Base-by-base conservation (phyloP, 805 yeast genomes). In the Cyberlindnera euphorbiae region DNA sequence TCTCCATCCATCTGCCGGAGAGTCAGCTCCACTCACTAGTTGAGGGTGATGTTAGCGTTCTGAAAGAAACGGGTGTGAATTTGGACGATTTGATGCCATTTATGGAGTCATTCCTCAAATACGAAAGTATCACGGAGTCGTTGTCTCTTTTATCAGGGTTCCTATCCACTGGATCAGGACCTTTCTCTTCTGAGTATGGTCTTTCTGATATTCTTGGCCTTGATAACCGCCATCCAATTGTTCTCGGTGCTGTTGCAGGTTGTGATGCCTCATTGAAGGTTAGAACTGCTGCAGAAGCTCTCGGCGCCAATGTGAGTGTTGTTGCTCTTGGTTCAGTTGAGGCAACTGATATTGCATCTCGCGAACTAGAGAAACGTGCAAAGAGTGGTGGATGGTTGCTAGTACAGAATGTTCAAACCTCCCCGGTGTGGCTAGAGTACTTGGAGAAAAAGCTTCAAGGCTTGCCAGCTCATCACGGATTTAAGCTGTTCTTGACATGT, bases 311-410 rank as follows among this genome's bases (percentile, higher is more conserved):
- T 3, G 50, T 79, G 23, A 53, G 50, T 0, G 56, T 69, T 1
- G 68, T 84, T 26, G 74, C 96, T 0, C 67, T 89, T 74, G 97
- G 96, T 0, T 75, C 94, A 0, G 53, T 56, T 17, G 95, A 86
- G 56, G 80, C 84, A 8, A 56, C 66, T 2, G 70, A 63, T 3
- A 59, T 66, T 27, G 89, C 90, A 0, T 73, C 71, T 16, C 59
- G 63, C 33, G 74, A 75, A n/a, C 59, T 86, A 8, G 50, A 55
- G 1, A 57, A 54, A 8, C 74, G 77, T 0, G 52, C 68, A 1
- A 59, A 53, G n/a, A 52, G 52, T 1, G 87, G 85, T 0, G 49
- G 56, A 2, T 87, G 96, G 96, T 56, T 90, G 0, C 49, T 89
- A 19, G 57, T 90, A 21, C 95, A 90, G 53, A 89, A 89, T 51